Evolutionary conservation across 75 land plant genomes (phyloP), one percentile per base, ranked within the genome.

Genomic region (Adiantum capillusveneris): DNA sequence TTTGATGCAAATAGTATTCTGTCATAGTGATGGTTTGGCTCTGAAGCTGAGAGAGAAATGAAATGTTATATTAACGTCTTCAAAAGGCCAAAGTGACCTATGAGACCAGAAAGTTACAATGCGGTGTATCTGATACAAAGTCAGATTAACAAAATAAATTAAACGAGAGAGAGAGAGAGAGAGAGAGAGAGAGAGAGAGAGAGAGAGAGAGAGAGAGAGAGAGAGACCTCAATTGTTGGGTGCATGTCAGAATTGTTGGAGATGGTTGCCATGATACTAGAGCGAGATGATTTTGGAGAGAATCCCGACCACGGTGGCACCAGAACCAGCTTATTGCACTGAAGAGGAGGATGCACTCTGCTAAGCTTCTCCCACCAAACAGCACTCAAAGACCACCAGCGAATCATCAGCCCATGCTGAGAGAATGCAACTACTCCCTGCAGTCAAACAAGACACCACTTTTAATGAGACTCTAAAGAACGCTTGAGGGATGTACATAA

Each of bases 361-460:
- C 78, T 81, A 19, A 91, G 78, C 59, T 81, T 84, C 65, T 91
- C 97, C 92, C 92, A 91, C 97, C 97, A 91, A 17, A 66, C 92
- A 48, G 81, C 69, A 58, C 78, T 93, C 50, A 91, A 55, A 25
- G 97, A 91, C 92, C 97, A 91, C 97, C 97, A 91, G 59, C 97
- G 79, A 22, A 91, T 75, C 69, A 82, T 84, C 62, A 91, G 64
- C 0, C 97, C 97, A 58, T 81, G 78, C 63, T 87, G 88, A 20
- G 97, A 91, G 52, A 91, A 91, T 49, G 92, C 97, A 29, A 91
- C 88, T 24, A 91, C 48, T 17, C 97, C 97, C 97, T 91, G 80
- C 58, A 54, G 34, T 57, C 49, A 34, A 31, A 36, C 48, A 19
- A 50, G 5, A 45, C 31, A 50, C 16, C n/a, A n/a, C n/a, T n/a